Evolutionary conservation across 2,329 filamentous ascomycete species (phyloP).

Genomic region (Venturia nashicola): DNA sequence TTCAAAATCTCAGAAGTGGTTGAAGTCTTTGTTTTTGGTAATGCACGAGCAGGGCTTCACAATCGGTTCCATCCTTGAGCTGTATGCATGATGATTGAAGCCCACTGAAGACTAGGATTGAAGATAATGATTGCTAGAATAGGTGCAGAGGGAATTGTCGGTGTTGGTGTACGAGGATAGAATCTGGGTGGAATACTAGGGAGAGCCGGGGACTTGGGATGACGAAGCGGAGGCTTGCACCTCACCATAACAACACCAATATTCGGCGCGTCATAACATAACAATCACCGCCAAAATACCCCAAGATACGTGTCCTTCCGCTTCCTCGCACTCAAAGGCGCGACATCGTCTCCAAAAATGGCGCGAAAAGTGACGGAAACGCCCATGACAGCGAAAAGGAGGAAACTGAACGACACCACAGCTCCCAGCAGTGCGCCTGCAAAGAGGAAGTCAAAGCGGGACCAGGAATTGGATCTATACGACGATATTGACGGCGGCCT

Average conservation of each 20-base stretch:
- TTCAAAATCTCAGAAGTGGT: too few relatives aligned
- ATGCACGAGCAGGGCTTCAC: too few relatives aligned
- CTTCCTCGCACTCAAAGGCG: neutral
- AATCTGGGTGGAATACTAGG: too few relatives aligned
- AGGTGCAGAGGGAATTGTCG: too few relatives aligned
- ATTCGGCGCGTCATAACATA: neutral
- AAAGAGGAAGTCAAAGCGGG: neutral
- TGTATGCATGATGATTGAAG: too few relatives aligned
- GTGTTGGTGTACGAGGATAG: too few relatives aligned
- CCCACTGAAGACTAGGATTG: too few relatives aligned
- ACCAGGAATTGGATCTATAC: slow-evolving; percentile 4
- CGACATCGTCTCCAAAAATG: neutral
- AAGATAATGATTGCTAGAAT: too few relatives aligned
- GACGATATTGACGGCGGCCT: slow-evolving; percentile 9
- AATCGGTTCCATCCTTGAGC: too few relatives aligned
- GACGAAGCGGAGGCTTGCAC: neutral
- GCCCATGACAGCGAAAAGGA: neutral
- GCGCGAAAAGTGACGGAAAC: neutral
- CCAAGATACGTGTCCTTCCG: too few relatives aligned
- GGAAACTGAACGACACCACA: neutral
- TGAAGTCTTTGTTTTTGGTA: too few relatives aligned
- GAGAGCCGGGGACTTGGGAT: too few relatives aligned
- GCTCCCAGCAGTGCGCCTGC: neutral
- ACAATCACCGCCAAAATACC: neutral
- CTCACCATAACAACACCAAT: neutral